Evolutionary conservation across 192 early-diverging fungal species (phyloP), one percentile per base, ranked within the genome.

Genomic region (Mortierella antarctica): DNA sequence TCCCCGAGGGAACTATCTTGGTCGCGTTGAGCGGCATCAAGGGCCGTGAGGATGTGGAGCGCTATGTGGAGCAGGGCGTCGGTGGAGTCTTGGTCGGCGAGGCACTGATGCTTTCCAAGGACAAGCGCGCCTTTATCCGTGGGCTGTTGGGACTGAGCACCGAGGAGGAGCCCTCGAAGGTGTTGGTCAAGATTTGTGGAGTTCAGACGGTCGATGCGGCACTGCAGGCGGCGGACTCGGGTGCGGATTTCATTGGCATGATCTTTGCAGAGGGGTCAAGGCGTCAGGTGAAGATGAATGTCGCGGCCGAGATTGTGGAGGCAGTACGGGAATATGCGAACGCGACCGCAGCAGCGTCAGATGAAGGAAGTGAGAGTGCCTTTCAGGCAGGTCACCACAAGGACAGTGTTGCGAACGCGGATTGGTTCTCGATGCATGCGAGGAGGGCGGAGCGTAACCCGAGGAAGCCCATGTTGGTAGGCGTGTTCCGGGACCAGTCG

Each of bases 181-280:
- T 82, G 1, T 62, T 94, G 18, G 95, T 96, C 71, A 99, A 99
- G 84, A 94, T 99, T 6, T 99, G 98, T 74, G 98, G 97, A 15
- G 86, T 99, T 15, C 90, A 86, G 20, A 93, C 90, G 6, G 86
- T 91, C 0, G 92, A 95, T 60, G 97, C 95, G 39, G 97, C 96
- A 4, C 70, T 92, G 10, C 84, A 82, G 41, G 95, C 96, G 7
- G 88, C 92, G 1, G 80, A 90, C 39, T 84, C 90, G 0, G 95
- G 96, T 0, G 96, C 96, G 7, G 93, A 98, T 75, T 87, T 98
- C 23, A 90, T 99, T 62, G 97, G 98, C 4, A 87, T 99, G 73
- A 98, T 98, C 55, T 98, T 98, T 88, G 97, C 94, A 9, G 69
- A 85, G 41, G 88, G 91, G 14, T 93, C 93, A 5, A 91, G 91